Base-by-base conservation (phyloP, 371 early-diverging fungal species). In the Amoeboaphelidium occidentale region DNA sequence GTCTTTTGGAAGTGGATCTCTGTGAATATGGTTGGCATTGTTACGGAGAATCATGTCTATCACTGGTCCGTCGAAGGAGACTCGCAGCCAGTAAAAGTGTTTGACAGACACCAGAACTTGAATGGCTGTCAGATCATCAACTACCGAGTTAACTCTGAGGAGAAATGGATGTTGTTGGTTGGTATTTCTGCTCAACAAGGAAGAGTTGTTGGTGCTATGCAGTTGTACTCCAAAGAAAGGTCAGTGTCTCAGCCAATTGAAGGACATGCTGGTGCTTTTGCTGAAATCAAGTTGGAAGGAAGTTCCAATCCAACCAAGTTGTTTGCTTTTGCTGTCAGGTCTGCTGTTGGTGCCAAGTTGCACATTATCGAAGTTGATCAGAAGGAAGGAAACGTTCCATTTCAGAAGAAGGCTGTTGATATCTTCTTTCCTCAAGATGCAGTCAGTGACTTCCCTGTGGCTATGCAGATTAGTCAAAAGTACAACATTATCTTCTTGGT, bases 311-410 rank as follows among this genome's bases (percentile, higher is more conserved):
- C 88, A 2, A 79, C 82, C 48, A 86, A 84, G 57, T 68, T 92
- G 22, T 92, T 96, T 57, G 70, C 90, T 3, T 92, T 96, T 74
- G 79, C 93, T 47, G 79, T 81, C 32, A 77, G 93, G 44, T 70
- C 74, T 25, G 73, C 76, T 6, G 70, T 66, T 42, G 79, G 75
- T 42, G 48, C 42, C 0, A 62, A 87, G 84, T 68, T 94, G 27
- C 92, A 91, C 65, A 73, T 96, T 53, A 84, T 94, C 28, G 93
- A 94, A 63, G 82, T 94, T 25, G 93, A 94, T 63, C 92, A 87
- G 61, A 75, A 73, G 47, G 91, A 89, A 17, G 81, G 81, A 48
- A 81, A 85, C 53, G 89, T 92, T 24, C 67, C 67, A 21, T 92
- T 83, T 63, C 72, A 73, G 53, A 96, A 94, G 70, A 76, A 78